Evolutionary conservation across 2,329 filamentous ascomycete species (phyloP).

Genomic region (Zymoseptoria crescenta): DNA sequence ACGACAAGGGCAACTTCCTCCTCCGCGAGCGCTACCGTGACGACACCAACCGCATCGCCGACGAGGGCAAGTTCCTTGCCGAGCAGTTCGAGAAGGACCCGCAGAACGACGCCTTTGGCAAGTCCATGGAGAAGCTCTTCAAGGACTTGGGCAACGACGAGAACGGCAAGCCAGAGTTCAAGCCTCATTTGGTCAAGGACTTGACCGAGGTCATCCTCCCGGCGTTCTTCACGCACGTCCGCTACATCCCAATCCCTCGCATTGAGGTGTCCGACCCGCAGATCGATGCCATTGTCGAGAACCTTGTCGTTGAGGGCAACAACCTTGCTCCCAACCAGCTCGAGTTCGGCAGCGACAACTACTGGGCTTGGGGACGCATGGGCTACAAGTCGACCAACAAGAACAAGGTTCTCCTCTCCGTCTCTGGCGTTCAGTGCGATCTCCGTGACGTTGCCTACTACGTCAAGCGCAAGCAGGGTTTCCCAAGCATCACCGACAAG

Average conservation of each 20-base stretch:
- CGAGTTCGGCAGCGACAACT: slow-evolving; percentile 86
- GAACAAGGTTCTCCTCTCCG: slow-evolving; percentile 77
- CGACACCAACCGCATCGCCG: slow-evolving; percentile 77
- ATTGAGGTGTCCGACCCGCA: slow-evolving; percentile 84
- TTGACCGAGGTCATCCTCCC: slow-evolving; percentile 81
- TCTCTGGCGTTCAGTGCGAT: slow-evolving; percentile 88
- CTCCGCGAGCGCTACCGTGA: slow-evolving; percentile 79
- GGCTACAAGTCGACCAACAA: slow-evolving; percentile 70
- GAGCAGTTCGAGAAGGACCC: slow-evolving; percentile 84
- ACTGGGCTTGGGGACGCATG: slow-evolving; percentile 92
- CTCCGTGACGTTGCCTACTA: slow-evolving; percentile 84
- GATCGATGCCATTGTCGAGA: slow-evolving; percentile 86
- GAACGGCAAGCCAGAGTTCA: slow-evolving; percentile 79
- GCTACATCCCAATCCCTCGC: slow-evolving; percentile 86
- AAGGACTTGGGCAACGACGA: slow-evolving; percentile 80
- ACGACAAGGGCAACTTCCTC: slow-evolving; percentile 78
- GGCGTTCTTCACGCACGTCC: slow-evolving; percentile 69
- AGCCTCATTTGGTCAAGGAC: slow-evolving; percentile 87
- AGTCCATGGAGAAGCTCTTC: slow-evolving; percentile 76
- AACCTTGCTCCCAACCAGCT: slow-evolving; percentile 92
- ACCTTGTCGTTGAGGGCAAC: slow-evolving; percentile 89
- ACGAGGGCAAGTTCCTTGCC: slow-evolving; percentile 83
- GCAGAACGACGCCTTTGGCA: slow-evolving; percentile 73
- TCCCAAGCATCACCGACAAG: slow-evolving; percentile 77
- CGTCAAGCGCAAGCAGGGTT: slow-evolving; percentile 88